Base-by-base conservation (phyloP, 2,329 filamentous ascomycete genomes). In the Fusarium algeriense region DNA sequence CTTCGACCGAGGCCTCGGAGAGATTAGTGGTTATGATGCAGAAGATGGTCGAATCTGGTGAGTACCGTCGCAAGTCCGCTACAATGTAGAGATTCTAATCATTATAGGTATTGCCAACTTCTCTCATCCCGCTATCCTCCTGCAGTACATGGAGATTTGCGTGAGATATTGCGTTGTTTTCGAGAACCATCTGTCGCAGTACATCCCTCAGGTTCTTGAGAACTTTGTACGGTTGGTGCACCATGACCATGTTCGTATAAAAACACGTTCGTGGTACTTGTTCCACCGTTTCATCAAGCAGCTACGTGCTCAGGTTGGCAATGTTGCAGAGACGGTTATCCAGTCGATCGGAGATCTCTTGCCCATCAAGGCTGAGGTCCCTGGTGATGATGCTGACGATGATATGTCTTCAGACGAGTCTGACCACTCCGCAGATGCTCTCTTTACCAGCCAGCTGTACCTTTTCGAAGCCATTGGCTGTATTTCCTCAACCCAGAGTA, bases 61-160 rank as follows among this genome's bases (percentile, higher is more conserved):
- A 80, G 90, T 82, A n/a, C 30, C 48, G n/a, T 17, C 15, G 17
- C 48, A 15, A 17, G 23, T 0, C n/a, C 23, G 12, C 23, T 43
- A 13, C 38, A 38, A 17, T n/a, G 11, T 34, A 23, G 28, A 46
- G 53, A 45, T 50, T 44, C 69, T 75, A 70, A 76, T 48, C 46
- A 8, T 8, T 80, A 76, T 73, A 95, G 94, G 93, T 73, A 92
- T 98, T 73, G 91, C 93, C 64, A 92, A 88, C 45, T 97, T 95
- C 80, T 90, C 91, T 19, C 96, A 98, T 79, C 95, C 96, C 3
- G 94, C 95, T 19, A 95, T 98, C 55, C 90, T 98, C 70, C 86
- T 99, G 26, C 94, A 98, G 82, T 99, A 97, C 78, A 98, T 99
- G 95, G 96, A 99, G 80, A 97, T 97, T 38, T 97, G 95, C 80